Evolutionary conservation across 768 basidiomycete genomes (phyloP), one percentile per base, ranked within the genome.

Genomic region (Naganishia friedmannii): DNA sequence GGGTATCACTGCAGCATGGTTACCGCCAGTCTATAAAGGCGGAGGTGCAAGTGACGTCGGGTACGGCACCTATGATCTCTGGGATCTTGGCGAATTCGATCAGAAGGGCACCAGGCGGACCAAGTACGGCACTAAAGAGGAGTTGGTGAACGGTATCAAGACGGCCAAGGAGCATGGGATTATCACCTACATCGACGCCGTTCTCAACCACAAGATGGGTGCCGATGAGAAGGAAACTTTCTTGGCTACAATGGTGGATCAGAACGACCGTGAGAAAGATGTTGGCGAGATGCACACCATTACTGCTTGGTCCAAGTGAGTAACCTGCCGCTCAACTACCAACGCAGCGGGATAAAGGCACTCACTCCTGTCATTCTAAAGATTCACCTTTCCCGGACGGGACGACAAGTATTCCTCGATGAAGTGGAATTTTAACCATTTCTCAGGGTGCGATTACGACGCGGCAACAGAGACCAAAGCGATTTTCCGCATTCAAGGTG

Each of bases 61-160:
- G 10, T 70, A 70, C n/a, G 42, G 53, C 21, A 65, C 56, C 13
- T 68, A 68, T 51, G 69, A 73, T 51, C 23, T 66, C 2, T 72
- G 53, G 31, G 73, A 74, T 58, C 56, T 68, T 9, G 70, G 74
- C 9, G 72, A 74, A 48, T 74, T 73, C 55, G 73, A 75, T 37
- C 71, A 74, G 70, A 74, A 74, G 65, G 73, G 73, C 10, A 55
- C 66, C 17, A 45, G 23, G 23, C 37, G 83, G 19, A 95, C 93
- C 0, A 85, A 92, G 70, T 97, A 93, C 92, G 93, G 93, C 28
- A 88, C 89, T 15, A 89, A 88, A 73, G 87, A 90, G 32, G 89
- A 95, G 70, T 85, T 93, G 31, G 76, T 92, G 1, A 75, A 82
- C 13, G 90, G 91, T 28, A 89, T 89, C 75, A 82, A 84, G 70